These are phyloP conservation scores for Curvularia verruculosa DNA, from an alignment of 2,329 filamentous ascomycete genomes.

Conservation along the genomic window DNA sequence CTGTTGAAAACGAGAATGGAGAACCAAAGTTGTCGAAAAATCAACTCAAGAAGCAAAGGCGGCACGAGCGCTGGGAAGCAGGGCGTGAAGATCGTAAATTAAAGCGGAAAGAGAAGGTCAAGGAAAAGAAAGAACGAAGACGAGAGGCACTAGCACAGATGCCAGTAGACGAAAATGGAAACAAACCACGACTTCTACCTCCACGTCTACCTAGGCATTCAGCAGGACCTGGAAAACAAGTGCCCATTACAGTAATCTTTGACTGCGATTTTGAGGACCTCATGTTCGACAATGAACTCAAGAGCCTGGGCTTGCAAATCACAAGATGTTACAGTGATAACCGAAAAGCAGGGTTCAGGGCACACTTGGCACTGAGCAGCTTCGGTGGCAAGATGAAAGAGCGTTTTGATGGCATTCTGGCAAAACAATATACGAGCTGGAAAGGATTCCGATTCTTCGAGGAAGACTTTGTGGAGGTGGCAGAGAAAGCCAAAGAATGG, in stretches of 20 bases:
- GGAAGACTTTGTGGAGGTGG: slow-evolving; percentile 74
- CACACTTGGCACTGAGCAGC: slow-evolving; percentile 77
- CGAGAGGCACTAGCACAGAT: slow-evolving; percentile 53
- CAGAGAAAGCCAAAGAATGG: slow-evolving; percentile 66
- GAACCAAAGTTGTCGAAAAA: slow-evolving; percentile 74
- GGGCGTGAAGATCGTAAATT: slow-evolving; percentile 64
- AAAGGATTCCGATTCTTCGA: slow-evolving; percentile 75
- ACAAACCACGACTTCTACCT: slow-evolving; percentile 24
- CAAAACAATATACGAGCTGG: slow-evolving; percentile 77
- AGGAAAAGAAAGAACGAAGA: slow-evolving; percentile 60
- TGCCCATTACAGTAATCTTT: slow-evolving; percentile 81
- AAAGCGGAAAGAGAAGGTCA: slow-evolving; percentile 63
- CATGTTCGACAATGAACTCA: slow-evolving; percentile 85
- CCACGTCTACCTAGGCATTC: slow-evolving; percentile 26
- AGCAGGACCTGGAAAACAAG: slow-evolving; percentile 55
- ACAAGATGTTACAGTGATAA: slow-evolving; percentile 92
- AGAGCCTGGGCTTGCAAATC: slow-evolving; percentile 82
- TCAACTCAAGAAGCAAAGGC: slow-evolving; percentile 78
- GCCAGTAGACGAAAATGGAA: slow-evolving; percentile 31
- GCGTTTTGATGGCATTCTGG: slow-evolving; percentile 78
- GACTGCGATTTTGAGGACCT: slow-evolving; percentile 92
- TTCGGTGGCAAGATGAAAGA: slow-evolving; percentile 77
- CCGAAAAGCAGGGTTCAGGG: slow-evolving; percentile 67
- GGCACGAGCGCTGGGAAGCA: slow-evolving; percentile 76
- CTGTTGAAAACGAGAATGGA: slow-evolving; percentile 11